These are phyloP conservation scores for Eucommia ulmoides DNA, from an alignment of 257 asterid genomes.

Conservation along the genomic window DNA sequence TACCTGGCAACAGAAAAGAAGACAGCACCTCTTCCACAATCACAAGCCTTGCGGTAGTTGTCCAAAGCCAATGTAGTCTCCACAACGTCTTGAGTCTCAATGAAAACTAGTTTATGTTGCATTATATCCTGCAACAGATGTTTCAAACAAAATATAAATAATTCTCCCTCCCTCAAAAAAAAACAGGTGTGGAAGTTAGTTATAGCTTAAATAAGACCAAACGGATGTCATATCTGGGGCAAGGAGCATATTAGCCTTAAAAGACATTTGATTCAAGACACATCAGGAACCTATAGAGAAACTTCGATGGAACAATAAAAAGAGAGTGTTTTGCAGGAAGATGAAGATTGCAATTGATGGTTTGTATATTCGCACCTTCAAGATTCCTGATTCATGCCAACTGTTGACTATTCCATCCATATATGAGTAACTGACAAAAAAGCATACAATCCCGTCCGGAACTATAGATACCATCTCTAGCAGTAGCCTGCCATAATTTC, in stretches of 20 bases:
- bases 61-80: slow-evolving; percentile 96
- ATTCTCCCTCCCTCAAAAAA: slow-evolving; percentile 50
- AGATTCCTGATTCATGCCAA: slow-evolving; percentile 94
- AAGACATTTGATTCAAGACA: no score
- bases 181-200: background rate
- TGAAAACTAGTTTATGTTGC: slow-evolving; percentile 96
- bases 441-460: slow-evolving; percentile 96
- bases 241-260: no score
- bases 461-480: slow-evolving; percentile 96
- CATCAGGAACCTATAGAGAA: no score
- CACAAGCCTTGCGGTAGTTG: slow-evolving; percentile 95
- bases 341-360: background rate
- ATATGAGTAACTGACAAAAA: slow-evolving; percentile 93
- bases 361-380: slow-evolving; percentile 41
- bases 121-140: slow-evolving; percentile 72
- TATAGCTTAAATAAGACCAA: background rate
- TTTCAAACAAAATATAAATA: background rate
- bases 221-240: no score
- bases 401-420: slow-evolving; percentile 98
- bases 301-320: no score
- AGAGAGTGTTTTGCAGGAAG: background rate
- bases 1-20: slow-evolving; percentile 99
- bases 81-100: slow-evolving; percentile 97
- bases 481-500: slow-evolving; percentile 88
- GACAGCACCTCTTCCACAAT: slow-evolving; percentile 99